Evolutionary conservation across 176 grass and related monocot genomes (phyloP).

Genomic region (Musa acuminata): DNA sequence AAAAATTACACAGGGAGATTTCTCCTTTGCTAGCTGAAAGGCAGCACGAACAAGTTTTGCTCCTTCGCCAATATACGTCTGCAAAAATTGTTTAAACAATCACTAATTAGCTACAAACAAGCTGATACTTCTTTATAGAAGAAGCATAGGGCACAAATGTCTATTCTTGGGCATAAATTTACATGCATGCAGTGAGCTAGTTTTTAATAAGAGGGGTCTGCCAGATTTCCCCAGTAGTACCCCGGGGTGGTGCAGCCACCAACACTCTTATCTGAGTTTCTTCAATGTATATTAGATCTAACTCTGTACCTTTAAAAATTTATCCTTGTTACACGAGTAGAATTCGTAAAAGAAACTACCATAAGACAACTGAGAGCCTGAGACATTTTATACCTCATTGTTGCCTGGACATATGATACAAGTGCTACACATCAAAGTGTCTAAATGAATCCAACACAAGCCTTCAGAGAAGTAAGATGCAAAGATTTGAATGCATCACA

Average conservation of each 20-base stretch:
- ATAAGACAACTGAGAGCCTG: neutral
- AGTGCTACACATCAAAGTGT: neutral
- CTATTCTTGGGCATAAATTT: no score
- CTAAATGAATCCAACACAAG: neutral
- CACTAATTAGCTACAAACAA: slow-evolving; percentile 10
- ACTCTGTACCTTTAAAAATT: no score
- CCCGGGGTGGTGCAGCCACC: neutral
- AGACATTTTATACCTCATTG: neutral
- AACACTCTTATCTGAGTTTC: neutral
- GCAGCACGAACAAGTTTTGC: slow-evolving; percentile 90
- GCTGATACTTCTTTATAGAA: neutral
- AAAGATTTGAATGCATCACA: neutral
- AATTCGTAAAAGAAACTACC: neutral
- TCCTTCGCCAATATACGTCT: slow-evolving; percentile 96
- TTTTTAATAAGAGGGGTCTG: neutral
- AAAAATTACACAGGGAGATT: slow-evolving; percentile 87
- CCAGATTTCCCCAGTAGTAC: neutral
- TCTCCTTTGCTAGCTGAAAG: slow-evolving; percentile 89
- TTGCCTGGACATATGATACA: neutral
- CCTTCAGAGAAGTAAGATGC: neutral
- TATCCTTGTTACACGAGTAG: no score
- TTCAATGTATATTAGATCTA: no score
- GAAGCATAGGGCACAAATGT: no score
- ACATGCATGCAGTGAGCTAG: no score
- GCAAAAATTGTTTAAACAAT: slow-evolving; percentile 14